Conservation (phyloP, 495 filamentous ascomycete species). For the Niebla homalea region DNA sequence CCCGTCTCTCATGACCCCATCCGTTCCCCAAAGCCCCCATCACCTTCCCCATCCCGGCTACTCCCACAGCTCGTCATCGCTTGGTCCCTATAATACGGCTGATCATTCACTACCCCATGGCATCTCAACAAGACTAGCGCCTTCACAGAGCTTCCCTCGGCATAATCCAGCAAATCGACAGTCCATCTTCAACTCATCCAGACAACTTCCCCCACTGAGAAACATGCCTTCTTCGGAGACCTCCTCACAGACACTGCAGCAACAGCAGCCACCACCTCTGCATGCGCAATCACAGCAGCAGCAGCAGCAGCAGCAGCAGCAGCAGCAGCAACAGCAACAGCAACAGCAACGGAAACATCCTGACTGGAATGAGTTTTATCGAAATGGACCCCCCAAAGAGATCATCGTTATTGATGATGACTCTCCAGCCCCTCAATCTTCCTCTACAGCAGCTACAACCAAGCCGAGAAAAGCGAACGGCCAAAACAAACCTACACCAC, state of each 20-base stretch:
- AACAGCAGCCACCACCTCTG: too few species aligned
- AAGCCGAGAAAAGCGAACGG: slow-evolving; percentile 29
- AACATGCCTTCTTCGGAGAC: slow-evolving; percentile 13
- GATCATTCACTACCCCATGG: slow-evolving; percentile 35
- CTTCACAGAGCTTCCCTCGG: slow-evolving; percentile 35
- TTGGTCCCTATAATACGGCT: slow-evolving; percentile 32
- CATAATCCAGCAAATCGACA: slow-evolving; percentile 27
- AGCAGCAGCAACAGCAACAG: slow-evolving; percentile 22
- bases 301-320: slow-evolving; percentile 39
- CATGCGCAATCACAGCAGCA: slow-evolving; percentile 17
- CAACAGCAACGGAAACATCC: slow-evolving; percentile 47
- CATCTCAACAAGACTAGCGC: slow-evolving; percentile 33
- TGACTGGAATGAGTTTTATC: slow-evolving; percentile 85
- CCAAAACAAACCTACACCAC: slow-evolving; percentile 24
- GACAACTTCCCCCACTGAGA: slow-evolving; percentile 15
- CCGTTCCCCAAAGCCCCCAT: slow-evolving; percentile 57
- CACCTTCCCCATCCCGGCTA: slow-evolving; percentile 56
- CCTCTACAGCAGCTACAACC: not conserved
- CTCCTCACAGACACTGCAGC: slow-evolving; percentile 7
- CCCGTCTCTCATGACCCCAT: slow-evolving; percentile 68
- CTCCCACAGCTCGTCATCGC: slow-evolving; percentile 31
- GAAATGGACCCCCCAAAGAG: slow-evolving; percentile 83
- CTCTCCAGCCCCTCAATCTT: slow-evolving; percentile 43
- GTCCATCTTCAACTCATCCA: slow-evolving; percentile 16
- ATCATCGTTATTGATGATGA: slow-evolving; percentile 93